Evolutionary conservation across 1,284 basidiomycete genomes (phyloP).

Genomic region (Chalciporus sp.): DNA sequence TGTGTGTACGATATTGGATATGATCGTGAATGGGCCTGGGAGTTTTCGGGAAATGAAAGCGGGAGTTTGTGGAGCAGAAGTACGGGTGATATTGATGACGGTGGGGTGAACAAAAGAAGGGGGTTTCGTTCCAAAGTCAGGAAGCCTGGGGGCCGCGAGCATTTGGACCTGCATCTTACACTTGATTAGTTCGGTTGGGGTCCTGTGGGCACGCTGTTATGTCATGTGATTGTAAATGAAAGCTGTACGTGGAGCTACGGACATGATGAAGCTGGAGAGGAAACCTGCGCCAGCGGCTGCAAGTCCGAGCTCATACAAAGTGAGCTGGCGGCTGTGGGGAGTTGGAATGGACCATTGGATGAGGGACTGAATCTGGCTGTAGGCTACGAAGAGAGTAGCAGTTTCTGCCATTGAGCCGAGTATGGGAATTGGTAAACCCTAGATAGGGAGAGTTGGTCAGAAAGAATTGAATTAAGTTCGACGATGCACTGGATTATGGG

Average conservation of each 20-base stretch:
- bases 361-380: conserved; percentile 75
- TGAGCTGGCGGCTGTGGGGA: conserved; percentile 44
- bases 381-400: conserved; percentile 83
- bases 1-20: conserved; percentile 62
- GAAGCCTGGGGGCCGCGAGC: conserved; percentile 30
- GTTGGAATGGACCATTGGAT: conserved; percentile 46
- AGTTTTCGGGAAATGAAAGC: conserved; percentile 30
- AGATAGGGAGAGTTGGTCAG: background rate
- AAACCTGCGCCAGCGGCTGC: conserved; percentile 85
- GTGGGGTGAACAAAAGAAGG: conserved; percentile 25
- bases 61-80: conserved; percentile 25
- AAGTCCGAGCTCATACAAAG: conserved; percentile 67
- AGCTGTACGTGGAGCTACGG: conserved; percentile 31
- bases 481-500: background rate
- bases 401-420: conserved; percentile 92
- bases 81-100: conserved; percentile 23
- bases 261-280: conserved; percentile 82
- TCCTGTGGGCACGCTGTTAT: conserved; percentile 45
- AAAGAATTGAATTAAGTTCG: conserved; percentile 6
- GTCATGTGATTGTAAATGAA: conserved; percentile 1
- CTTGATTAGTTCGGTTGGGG: conserved; percentile 90
- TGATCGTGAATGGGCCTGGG: conserved; percentile 72
- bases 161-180: conserved; percentile 96
- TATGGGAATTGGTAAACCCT: conserved; percentile 89
- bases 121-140: conserved; percentile 19